Evolutionary conservation across 192 early-diverging fungal genomes (phyloP).

Genomic region (Backusella parvicylindrica): DNA sequence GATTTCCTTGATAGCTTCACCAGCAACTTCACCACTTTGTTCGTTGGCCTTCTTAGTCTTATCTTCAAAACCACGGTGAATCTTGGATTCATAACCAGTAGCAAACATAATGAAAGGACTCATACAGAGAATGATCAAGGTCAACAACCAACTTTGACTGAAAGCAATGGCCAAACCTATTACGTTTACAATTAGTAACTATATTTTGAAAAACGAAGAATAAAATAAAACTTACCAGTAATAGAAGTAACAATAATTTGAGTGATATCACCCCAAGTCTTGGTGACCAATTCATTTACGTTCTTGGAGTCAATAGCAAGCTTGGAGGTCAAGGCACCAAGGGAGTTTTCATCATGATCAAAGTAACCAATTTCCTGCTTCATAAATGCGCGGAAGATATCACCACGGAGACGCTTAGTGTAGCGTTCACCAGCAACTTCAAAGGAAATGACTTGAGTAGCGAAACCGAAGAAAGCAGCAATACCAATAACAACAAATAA

Average conservation of each 20-base stretch:
- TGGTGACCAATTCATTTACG: conserved; percentile 52
- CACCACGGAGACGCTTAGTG: conserved; percentile 61
- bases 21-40: conserved; percentile 72
- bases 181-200: conserved; percentile 2
- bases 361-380: conserved; percentile 86
- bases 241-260: conserved; percentile 32
- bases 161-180: conserved; percentile 61
- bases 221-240: conserved; percentile 25
- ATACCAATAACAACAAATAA: conserved; percentile 55
- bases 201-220: neutral
- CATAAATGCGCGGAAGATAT: conserved; percentile 68
- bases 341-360: conserved; percentile 69
- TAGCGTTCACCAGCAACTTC: conserved; percentile 61
- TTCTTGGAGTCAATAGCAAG: conserved; percentile 75
- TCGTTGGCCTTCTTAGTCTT: conserved; percentile 78
- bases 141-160: conserved; percentile 72
- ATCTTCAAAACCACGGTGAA: conserved; percentile 55
- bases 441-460: conserved; percentile 59
- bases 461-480: conserved; percentile 54
- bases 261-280: conserved; percentile 34
- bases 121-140: conserved; percentile 66
- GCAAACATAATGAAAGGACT: conserved; percentile 58
- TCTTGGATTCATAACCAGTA: conserved; percentile 51
- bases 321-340: conserved; percentile 76
- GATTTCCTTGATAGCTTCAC: conserved; percentile 80